Conservation (phyloP, 192 early-diverging fungal species). For the Powellomyces hirtus region DNA sequence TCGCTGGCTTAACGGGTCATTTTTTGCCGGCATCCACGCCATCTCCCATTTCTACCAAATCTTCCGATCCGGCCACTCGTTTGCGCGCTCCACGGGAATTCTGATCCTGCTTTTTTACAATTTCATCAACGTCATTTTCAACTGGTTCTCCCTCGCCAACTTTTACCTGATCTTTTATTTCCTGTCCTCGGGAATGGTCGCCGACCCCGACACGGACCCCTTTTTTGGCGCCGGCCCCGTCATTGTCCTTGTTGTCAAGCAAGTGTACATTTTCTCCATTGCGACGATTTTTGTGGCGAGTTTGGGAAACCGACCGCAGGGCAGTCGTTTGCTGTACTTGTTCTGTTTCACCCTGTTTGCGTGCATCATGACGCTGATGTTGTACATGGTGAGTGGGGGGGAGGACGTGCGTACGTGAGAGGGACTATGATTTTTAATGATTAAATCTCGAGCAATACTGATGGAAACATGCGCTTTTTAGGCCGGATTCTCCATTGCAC, state of each 20-base stretch:
- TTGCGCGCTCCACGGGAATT: constrained; percentile 60
- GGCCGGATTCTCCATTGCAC: constrained; percentile 36
- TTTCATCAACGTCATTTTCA: constrained; percentile 62
- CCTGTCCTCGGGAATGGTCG: constrained; percentile 31
- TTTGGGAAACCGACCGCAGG: constrained; percentile 58
- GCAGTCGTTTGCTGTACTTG: constrained; percentile 41
- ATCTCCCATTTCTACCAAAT: constrained; percentile 68
- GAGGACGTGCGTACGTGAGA: too few relatives aligned
- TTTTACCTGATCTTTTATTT: constrained; percentile 61
- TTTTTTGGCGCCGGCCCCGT: constrained; percentile 43
- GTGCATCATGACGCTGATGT: constrained; percentile 41
- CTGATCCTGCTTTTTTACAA: constrained; percentile 67
- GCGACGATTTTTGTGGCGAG: constrained; percentile 47
- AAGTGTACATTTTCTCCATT: constrained; percentile 46
- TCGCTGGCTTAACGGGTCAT: constrained; percentile 83
- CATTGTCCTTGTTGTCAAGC: constrained; percentile 34
- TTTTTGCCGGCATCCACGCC: constrained; percentile 78
- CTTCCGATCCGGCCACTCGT: constrained; percentile 65
- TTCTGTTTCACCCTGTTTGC: constrained; percentile 47
- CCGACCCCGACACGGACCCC: constrained; percentile 46
- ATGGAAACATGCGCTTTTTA: too few relatives aligned
- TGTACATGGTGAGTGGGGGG: constrained; percentile 42
- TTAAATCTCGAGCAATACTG: too few relatives aligned
- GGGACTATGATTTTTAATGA: too few relatives aligned
- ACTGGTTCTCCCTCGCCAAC: constrained; percentile 73